These are phyloP conservation scores for Penstemon barbatus DNA, from an alignment of 257 asterid species.

Conservation along the genomic window DNA sequence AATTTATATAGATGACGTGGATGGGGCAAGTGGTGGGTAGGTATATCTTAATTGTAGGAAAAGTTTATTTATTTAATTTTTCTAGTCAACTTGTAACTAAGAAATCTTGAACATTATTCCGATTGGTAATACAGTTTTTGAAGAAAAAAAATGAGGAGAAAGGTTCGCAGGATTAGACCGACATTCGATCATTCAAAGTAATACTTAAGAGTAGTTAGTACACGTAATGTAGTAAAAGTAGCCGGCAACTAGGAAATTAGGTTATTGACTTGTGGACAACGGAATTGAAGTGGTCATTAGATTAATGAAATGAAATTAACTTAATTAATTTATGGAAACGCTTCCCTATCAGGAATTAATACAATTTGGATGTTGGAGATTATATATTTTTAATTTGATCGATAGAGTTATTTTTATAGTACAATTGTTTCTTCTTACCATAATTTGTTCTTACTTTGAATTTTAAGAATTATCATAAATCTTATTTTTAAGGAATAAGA, in stretches of 20 bases:
- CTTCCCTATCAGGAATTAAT: not conserved
- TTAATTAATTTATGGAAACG: not conserved
- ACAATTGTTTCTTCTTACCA: too few relatives aligned
- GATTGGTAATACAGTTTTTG: not conserved
- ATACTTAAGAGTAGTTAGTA: not conserved
- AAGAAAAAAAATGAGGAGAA: not conserved
- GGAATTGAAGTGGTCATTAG: constrained; percentile 6
- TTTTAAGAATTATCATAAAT: too few relatives aligned
- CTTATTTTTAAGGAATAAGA: too few relatives aligned
- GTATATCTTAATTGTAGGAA: too few relatives aligned
- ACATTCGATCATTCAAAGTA: constrained; percentile 12
- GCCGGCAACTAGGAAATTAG: constrained; percentile 3
- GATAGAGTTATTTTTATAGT: too few relatives aligned
- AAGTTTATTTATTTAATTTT: not conserved
- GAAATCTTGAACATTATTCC: constrained; percentile 13
- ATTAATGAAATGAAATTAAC: too few relatives aligned
- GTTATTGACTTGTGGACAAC: constrained; percentile 18
- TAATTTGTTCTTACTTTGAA: too few relatives aligned
- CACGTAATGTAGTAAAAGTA: not conserved
- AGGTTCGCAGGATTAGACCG: constrained; percentile 19
- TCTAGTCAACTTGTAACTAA: constrained; percentile 27
- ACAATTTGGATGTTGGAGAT: not conserved
- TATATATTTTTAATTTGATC: too few relatives aligned
- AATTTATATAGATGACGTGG: too few relatives aligned
- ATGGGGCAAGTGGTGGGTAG: too few relatives aligned